Evolutionary conservation across 305 asterid genomes (phyloP).

Genomic region (Caryopteris hybrid): DNA sequence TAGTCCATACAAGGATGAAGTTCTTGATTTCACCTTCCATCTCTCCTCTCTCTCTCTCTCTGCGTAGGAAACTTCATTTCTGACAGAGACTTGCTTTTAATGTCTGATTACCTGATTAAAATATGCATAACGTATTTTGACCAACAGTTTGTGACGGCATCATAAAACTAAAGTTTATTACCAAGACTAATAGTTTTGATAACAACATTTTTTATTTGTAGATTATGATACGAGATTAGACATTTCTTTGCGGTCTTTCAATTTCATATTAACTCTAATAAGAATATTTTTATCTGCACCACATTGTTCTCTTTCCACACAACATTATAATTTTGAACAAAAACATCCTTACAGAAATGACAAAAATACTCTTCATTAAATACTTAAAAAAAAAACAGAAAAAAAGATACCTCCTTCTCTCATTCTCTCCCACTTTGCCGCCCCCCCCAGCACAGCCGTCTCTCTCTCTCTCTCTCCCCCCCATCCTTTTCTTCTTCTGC

Average conservation of each 20-base stretch:
- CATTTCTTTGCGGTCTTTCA: neutral
- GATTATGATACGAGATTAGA: neutral
- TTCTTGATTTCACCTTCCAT: constrained; percentile 49
- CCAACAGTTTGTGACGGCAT: neutral
- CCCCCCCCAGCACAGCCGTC: no score
- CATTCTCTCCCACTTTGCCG: no score
- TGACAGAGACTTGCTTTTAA: neutral
- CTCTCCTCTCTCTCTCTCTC: neutral
- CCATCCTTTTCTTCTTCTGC: no score
- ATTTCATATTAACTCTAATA: neutral
- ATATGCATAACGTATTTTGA: neutral
- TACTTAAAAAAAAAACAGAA: no score
- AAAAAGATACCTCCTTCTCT: no score
- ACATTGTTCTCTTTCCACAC: no score
- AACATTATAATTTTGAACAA: no score
- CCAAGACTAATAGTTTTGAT: neutral
- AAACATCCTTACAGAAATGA: no score
- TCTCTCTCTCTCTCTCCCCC: no score
- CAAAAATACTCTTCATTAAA: no score
- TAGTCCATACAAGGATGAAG: constrained; percentile 30
- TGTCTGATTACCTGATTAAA: neutral
- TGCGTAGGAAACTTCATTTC: neutral
- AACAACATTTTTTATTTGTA: neutral
- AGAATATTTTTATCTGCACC: no score
- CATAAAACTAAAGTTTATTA: neutral